Conservation (phyloP, 805 yeast genomes). For the Candida morakotiae region DNA sequence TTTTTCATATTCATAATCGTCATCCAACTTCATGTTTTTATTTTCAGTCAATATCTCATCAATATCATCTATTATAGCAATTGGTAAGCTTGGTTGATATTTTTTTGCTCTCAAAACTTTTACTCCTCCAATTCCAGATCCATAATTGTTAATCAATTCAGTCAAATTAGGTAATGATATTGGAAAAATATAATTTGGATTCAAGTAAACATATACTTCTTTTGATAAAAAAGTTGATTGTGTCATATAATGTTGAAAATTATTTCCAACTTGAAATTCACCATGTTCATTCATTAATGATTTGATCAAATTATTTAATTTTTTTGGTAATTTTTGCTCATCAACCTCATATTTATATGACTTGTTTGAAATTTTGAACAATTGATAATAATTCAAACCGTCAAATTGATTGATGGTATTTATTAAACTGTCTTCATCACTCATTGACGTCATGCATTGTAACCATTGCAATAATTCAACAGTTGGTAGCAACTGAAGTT, state of each 20-base stretch:
- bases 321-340: constrained; percentile 60
- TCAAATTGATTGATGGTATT: constrained; percentile 51
- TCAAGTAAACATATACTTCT: constrained; percentile 44
- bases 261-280: constrained; percentile 25
- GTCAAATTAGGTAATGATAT: constrained; percentile 67
- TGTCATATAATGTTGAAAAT: constrained; percentile 34
- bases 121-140: constrained; percentile 68
- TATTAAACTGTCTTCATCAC: constrained; percentile 59
- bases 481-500: constrained; percentile 63
- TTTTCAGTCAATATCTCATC: constrained; percentile 50
- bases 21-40: constrained; percentile 22
- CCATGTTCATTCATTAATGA: constrained; percentile 34
- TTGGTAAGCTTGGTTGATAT: constrained; percentile 71
- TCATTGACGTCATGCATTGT: constrained; percentile 74
- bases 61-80: constrained; percentile 63
- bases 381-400: constrained; percentile 61
- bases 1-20: constrained; percentile 25
- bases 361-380: constrained; percentile 60
- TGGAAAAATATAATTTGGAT: constrained; percentile 49
- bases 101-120: constrained; percentile 48
- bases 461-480: constrained; percentile 85
- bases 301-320: constrained; percentile 24
- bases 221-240: constrained; percentile 36
- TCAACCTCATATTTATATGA: constrained; percentile 81
- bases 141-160: constrained; percentile 73